Evolutionary conservation across 768 basidiomycete genomes (phyloP), one percentile per base, ranked within the genome.

Genomic region (Dacryopinax spathularia): DNA sequence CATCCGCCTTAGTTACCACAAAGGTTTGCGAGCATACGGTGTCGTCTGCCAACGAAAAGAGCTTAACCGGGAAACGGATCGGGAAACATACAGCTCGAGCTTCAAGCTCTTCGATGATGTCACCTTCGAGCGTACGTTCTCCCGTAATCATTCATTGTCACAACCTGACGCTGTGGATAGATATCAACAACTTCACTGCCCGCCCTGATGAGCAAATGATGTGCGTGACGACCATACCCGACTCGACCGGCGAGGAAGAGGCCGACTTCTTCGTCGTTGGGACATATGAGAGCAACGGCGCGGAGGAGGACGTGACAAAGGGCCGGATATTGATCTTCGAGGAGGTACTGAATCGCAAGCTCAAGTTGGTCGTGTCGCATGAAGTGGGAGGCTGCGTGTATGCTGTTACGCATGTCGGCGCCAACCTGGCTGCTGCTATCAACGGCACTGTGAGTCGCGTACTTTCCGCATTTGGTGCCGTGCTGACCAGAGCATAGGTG

Each of bases 321-420:
- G 90, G 90, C 16, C 80, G 84, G 39, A 70, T 93, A 0, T 71
- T 89, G 1, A 69, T 89, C 12, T 81, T 69, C 35, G 62, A 63
- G 9, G 64, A 33, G 15, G 56, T 88, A 62, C 44, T 63, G 25
- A 65, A 62, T 16, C 39, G 62, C 5, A 63, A 62, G 39, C 33
- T 72, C 44, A 63, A 66, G 61, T 66, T 81, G 33, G 70, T 82
- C 18, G 73, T 82, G 0, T 77, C 81, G 16, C 66, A 71, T 1
- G 71, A 77, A 1, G 80, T 85, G 22, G 69, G 73, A 16, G 91
- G 91, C 18, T 86, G 85, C 68, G 84, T 90, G 1, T 91, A 86
- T 70, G 79, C 84, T 1, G 67, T 92, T 22, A 76, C 79, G 0
- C 73, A 74, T 16, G 72, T 82, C 6, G 60, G 73, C 2, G 79